Conservation (phyloP, 345 rosid species). For the Bretschneidera sinensis region DNA sequence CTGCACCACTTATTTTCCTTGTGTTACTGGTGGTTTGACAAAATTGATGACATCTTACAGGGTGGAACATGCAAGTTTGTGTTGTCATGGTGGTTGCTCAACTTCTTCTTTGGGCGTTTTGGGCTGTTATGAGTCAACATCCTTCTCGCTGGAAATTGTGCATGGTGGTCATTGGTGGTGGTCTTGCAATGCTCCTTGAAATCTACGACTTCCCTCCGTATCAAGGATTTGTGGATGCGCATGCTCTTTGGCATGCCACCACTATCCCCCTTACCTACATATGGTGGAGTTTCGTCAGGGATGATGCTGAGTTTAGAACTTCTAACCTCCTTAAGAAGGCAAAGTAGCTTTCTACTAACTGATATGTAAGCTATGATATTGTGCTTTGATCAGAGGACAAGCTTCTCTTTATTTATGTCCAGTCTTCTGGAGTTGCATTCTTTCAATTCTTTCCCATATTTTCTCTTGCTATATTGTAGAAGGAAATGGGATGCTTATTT, state of each 20-base stretch:
- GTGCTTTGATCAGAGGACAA: too few species aligned
- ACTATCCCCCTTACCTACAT: conserved; percentile 54
- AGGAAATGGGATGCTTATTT: too few species aligned
- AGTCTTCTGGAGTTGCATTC: too few species aligned
- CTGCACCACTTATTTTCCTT: not conserved
- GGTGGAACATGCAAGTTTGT: conserved; percentile 67
- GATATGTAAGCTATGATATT: too few species aligned
- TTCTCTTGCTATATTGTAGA: too few species aligned
- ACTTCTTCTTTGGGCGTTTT: conserved; percentile 61
- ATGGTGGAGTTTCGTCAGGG: conserved; percentile 81
- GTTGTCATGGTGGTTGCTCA: conserved; percentile 49
- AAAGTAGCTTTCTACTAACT: too few species aligned
- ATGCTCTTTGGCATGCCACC: conserved; percentile 67
- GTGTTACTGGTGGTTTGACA: not conserved
- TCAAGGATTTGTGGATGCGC: conserved; percentile 61
- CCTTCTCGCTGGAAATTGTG: conserved; percentile 66
- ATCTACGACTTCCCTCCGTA: conserved; percentile 73
- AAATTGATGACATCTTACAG: conserved; percentile 27
- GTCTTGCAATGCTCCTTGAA: conserved; percentile 64
- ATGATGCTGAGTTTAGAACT: conserved; percentile 54
- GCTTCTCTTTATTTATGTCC: too few species aligned
- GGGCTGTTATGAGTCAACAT: conserved; percentile 53
- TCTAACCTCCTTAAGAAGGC: conserved; percentile 38
- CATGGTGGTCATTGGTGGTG: conserved; percentile 59
- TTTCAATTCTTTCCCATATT: too few species aligned